Evolutionary conservation across 2,329 filamentous ascomycete species (phyloP).

Genomic region (Biscogniauxia sp.): DNA sequence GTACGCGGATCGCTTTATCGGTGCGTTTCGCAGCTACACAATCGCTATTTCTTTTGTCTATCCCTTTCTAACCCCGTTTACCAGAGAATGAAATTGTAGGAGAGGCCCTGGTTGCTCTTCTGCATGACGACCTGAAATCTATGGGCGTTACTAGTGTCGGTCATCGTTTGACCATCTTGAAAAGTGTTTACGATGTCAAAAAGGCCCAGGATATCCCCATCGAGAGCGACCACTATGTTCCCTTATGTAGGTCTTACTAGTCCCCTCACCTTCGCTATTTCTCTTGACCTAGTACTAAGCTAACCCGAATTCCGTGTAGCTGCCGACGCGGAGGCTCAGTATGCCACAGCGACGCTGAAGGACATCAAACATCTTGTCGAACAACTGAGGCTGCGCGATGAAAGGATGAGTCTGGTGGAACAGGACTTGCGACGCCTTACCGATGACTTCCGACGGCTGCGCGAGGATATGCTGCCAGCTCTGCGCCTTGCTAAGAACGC

Average conservation of each 20-base stretch:
- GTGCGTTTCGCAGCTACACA: slow-evolving; percentile 47
- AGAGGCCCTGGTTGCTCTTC: slow-evolving; percentile 82
- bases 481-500: slow-evolving; percentile 89
- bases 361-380: slow-evolving; percentile 90
- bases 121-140: slow-evolving; percentile 91
- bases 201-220: slow-evolving; percentile 88
- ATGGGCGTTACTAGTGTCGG: slow-evolving; percentile 93
- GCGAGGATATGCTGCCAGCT: slow-evolving; percentile 89
- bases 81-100: slow-evolving; percentile 92
- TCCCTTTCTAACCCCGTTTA: slow-evolving; percentile 19
- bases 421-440: slow-evolving; percentile 78
- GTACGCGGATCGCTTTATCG: slow-evolving; percentile 79
- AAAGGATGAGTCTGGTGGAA: slow-evolving; percentile 81
- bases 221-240: slow-evolving; percentile 91
- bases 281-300: background rate
- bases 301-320: slow-evolving; percentile 50
- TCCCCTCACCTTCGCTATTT: background rate
- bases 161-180: slow-evolving; percentile 90
- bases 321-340: slow-evolving; percentile 82
- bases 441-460: slow-evolving; percentile 82
- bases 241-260: slow-evolving; percentile 67
- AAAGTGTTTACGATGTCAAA: slow-evolving; percentile 95
- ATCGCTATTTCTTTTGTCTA: slow-evolving; percentile 1
- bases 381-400: slow-evolving; percentile 84
- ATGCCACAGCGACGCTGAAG: slow-evolving; percentile 84